Base-by-base conservation (phyloP, 371 early-diverging fungal genomes). In the Scutellospora calospora region DNA sequence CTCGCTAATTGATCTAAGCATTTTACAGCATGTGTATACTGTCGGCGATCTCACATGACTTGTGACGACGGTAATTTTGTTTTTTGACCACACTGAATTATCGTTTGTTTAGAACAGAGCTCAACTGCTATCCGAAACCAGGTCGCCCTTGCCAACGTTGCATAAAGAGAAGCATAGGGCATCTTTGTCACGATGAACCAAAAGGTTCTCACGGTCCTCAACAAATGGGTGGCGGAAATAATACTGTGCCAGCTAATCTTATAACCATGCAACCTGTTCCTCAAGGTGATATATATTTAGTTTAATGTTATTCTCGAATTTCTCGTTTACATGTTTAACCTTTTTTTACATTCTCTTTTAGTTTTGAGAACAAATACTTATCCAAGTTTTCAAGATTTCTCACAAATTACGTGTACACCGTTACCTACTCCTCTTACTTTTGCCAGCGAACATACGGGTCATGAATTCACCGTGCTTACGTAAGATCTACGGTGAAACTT, bases 131-230 rank as follows among this genome's bases (percentile, higher is more conserved):
- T 11, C 45, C 45, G 8, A 45, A 45, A 45, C 20, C 73, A 92
- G 93, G 92, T 52, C 92, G 98, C 25, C 98, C 98, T 25, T 98
- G 98, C 85, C 94, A 95, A 83, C 93, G 98, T 33, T 98, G 98
- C 85, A 95, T 98, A 66, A 95, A 95, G 85, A 91, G 97, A 55
- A 94, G 93, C 82, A 98, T 98, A 81, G 95, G 95, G 12, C 95
- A 96, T 82, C 84, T 97, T 77, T 98, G 98, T 85, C 94, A 94
- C 60, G 96, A 98, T 84, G 95, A 96, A 82, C 87, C 91, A 5
- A 92, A 57, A 27, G 49, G 81, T 83, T 9, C 49, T 38, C 45
- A 71, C 49, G n/a, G 45, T 29, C 14, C 62, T 49, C 71, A 66
- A 54, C 51, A 69, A 54, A 57, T 79, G 38, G 2, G 38, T 5